Percentiles rank a stretch among this genome's conserved stretches.
Evolutionary conservation across 495 filamentous ascomycete genomes (phyloP).

Genomic region (Cudoniella acicularis): DNA sequence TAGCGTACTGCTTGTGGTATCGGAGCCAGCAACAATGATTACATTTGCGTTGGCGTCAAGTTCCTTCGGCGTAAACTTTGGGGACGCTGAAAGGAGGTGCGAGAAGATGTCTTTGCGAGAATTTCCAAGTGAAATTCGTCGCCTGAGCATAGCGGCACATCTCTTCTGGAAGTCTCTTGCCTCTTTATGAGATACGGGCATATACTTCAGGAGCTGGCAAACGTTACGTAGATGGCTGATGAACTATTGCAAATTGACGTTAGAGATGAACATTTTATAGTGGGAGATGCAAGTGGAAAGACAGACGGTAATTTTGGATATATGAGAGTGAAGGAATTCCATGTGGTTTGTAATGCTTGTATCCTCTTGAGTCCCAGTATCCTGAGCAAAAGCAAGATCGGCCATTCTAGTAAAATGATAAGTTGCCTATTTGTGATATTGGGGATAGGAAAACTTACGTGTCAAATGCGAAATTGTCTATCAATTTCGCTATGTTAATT

Average conservation of each 20-base stretch:
- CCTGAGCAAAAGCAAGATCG: slow-evolving; percentile 19
- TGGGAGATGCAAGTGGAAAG: not conserved
- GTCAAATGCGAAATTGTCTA: slow-evolving; percentile 18
- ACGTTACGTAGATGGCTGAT: slow-evolving; percentile 6
- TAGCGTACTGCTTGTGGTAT: slow-evolving; percentile 10
- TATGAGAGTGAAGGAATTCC: slow-evolving; percentile 16
- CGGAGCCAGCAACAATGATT: slow-evolving; percentile 18
- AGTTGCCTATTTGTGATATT: too few relatives aligned
- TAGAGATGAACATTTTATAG: not conserved
- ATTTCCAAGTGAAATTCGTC: slow-evolving; percentile 13
- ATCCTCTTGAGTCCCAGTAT: slow-evolving; percentile 21
- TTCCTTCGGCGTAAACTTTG: slow-evolving; percentile 10
- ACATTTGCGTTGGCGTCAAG: slow-evolving; percentile 19
- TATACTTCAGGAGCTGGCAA: slow-evolving; percentile 14
- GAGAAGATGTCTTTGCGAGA: slow-evolving; percentile 17
- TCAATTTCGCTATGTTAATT: slow-evolving; percentile 3
- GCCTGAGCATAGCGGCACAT: slow-evolving; percentile 8
- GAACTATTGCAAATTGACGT: slow-evolving; percentile 4
- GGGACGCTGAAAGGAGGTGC: slow-evolving; percentile 9
- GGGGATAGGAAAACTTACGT: slow-evolving; percentile 13
- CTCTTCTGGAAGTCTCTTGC: slow-evolving; percentile 3
- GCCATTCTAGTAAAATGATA: too few relatives aligned
- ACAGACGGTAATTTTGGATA: not conserved
- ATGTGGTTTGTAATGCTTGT: slow-evolving; percentile 12
- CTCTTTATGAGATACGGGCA: slow-evolving; percentile 10